A percentile compares a stretch with the other conserved stretches of the same genome.
phyloP scores from a whole-genome alignment of 2,329 filamentous ascomycete genomes.

The Bisporella sp. region DNA sequence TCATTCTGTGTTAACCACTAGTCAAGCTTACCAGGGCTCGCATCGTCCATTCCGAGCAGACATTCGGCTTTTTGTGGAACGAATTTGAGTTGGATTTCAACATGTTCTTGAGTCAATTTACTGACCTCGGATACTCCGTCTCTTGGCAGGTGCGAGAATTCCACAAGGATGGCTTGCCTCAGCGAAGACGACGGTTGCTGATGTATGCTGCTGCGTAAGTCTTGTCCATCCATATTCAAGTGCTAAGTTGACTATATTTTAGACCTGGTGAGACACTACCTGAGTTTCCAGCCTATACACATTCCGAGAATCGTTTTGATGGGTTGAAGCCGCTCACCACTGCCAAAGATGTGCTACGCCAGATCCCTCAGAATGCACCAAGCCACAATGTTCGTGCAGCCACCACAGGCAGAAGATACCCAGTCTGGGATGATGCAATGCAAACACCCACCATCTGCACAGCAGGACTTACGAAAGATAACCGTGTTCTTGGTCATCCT shows the following conservation, averaged over 20 bases:
- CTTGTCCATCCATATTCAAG: neutral
- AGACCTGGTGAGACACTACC: slow-evolving; percentile 50
- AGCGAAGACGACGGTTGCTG: slow-evolving; percentile 34
- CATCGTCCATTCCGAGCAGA: slow-evolving; percentile 71
- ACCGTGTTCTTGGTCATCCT: slow-evolving; percentile 47
- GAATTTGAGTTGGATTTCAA: slow-evolving; percentile 10
- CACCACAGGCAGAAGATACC: neutral
- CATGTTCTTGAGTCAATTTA: slow-evolving; percentile 53
- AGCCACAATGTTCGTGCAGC: slow-evolving; percentile 26
- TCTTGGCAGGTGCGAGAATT: slow-evolving; percentile 56
- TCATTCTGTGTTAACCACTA: slow-evolving; percentile 45
- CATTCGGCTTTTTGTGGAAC: slow-evolving; percentile 50
- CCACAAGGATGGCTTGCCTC: slow-evolving; percentile 30
- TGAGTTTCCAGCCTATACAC: slow-evolving; percentile 53
- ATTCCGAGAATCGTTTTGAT: slow-evolving; percentile 34
- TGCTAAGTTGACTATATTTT: neutral
- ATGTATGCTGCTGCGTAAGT: slow-evolving; percentile 42
- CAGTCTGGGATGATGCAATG: slow-evolving; percentile 37
- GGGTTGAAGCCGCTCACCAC: slow-evolving; percentile 36
- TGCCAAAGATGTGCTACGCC: slow-evolving; percentile 27
- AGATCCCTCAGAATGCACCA: slow-evolving; percentile 29
- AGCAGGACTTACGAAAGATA: slow-evolving; percentile 45
- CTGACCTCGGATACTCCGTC: slow-evolving; percentile 58
- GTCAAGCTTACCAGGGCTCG: slow-evolving; percentile 54
- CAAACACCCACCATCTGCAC: slow-evolving; percentile 49